Percentiles rank a stretch among this genome's conserved stretches.
Evolutionary conservation across 1,139 yeast genomes (phyloP).

Genomic region (Diutina pseudorugosa): DNA sequence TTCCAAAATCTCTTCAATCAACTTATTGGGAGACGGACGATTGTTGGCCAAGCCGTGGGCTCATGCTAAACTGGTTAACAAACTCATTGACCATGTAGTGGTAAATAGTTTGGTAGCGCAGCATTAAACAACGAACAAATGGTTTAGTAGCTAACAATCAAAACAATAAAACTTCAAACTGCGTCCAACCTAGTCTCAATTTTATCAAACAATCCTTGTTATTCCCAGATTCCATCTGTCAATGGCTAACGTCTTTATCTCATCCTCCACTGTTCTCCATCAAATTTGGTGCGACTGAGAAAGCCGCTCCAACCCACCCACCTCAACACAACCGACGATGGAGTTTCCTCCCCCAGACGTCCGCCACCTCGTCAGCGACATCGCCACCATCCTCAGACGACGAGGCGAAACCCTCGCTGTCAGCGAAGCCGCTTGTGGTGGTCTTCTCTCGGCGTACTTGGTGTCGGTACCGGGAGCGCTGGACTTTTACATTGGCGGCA

Average conservation of each 20-base stretch:
- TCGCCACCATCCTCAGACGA: conserved; percentile 24
- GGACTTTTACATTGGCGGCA: conserved; percentile 71
- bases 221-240: too few relatives aligned
- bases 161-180: too few relatives aligned
- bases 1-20: not conserved
- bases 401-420: conserved; percentile 59
- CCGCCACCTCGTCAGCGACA: conserved; percentile 35
- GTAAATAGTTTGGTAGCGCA: not conserved
- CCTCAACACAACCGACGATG: conserved; percentile 19
- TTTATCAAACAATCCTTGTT: too few relatives aligned
- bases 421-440: conserved; percentile 87
- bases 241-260: too few relatives aligned
- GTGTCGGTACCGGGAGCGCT: conserved; percentile 83
- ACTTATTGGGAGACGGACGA: too few relatives aligned
- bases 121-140: too few relatives aligned
- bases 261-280: too few relatives aligned
- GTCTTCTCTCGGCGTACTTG: conserved; percentile 65
- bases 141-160: too few relatives aligned
- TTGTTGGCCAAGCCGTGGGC: too few relatives aligned
- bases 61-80: not conserved
- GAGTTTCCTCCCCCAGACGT: conserved; percentile 54
- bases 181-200: too few relatives aligned
- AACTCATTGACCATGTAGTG: not conserved
- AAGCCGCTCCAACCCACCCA: too few relatives aligned
- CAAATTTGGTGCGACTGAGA: too few relatives aligned